These are phyloP conservation scores for Pestalotiopsis sp. DNA, from an alignment of 2,329 filamentous ascomycete genomes.

Conservation along the genomic window DNA sequence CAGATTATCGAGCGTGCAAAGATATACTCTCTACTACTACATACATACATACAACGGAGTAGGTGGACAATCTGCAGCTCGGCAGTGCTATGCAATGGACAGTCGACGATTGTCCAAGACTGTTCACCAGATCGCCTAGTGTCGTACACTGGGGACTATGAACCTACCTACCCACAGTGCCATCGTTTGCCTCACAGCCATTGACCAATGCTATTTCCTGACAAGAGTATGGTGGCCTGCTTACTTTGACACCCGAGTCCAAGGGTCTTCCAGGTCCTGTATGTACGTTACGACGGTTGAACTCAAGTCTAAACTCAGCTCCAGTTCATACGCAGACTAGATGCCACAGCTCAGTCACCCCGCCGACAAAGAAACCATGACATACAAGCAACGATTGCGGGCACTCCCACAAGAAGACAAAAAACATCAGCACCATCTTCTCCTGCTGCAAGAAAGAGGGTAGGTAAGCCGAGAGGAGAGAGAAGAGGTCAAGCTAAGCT, in stretches of 20 bases:
- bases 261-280: neutral
- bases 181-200: neutral
- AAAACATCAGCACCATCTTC: no score
- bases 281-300: neutral
- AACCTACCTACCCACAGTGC: neutral
- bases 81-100: conserved; percentile 7
- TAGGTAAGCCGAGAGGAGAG: neutral
- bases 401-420: no score
- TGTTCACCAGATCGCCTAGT: neutral
- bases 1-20: neutral
- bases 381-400: no score
- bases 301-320: neutral
- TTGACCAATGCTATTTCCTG: conserved; percentile 1
- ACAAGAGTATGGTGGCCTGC: neutral
- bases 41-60: no score
- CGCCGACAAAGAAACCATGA: no score
- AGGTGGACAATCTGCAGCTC: neutral
- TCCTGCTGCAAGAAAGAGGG: neutral
- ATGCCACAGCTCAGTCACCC: no score
- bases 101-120: neutral
- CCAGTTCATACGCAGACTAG: no score
- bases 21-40: neutral
- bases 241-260: neutral
- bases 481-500: neutral
- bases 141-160: neutral